A percentile compares a stretch with the other conserved stretches of the same genome.
These are phyloP conservation scores for Ogataea ganodermae DNA, from an alignment of 805 yeast species.

Conservation along the genomic window DNA sequence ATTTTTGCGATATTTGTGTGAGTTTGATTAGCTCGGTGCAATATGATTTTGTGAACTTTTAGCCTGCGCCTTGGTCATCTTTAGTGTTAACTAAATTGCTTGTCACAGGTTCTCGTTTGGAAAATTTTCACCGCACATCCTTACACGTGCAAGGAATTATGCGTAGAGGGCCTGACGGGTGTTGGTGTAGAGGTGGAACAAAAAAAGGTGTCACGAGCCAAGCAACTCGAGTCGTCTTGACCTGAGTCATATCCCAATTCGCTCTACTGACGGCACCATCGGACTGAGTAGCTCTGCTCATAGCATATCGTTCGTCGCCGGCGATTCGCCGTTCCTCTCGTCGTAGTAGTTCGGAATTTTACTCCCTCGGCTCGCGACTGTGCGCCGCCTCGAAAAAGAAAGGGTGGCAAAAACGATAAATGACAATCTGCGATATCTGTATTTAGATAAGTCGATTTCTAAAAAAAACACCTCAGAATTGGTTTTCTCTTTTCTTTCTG, in stretches of 20 bases:
- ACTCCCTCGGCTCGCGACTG: not conserved
- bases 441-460: constrained; percentile 4
- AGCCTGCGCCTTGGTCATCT: no score
- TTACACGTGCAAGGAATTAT: not conserved
- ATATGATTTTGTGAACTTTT: no score
- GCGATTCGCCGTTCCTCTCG: no score
- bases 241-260: no score
- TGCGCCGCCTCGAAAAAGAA: constrained; percentile 16
- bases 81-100: not conserved
- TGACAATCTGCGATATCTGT: constrained; percentile 6
- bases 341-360: not conserved
- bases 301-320: no score
- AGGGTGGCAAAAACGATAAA: constrained; percentile 19
- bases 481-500: not conserved
- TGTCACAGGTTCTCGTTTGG: not conserved
- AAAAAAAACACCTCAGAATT: not conserved
- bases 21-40: not conserved
- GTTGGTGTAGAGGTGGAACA: no score
- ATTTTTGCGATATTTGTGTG: not conserved
- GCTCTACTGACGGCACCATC: no score
- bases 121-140: constrained; percentile 7
- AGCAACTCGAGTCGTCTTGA: no score
- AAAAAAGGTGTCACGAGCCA: no score
- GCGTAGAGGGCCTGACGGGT: no score
- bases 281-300: no score